phyloP scores from a whole-genome alignment of 192 early-diverging fungal genomes.

The Helicostylum pulchrum region DNA sequence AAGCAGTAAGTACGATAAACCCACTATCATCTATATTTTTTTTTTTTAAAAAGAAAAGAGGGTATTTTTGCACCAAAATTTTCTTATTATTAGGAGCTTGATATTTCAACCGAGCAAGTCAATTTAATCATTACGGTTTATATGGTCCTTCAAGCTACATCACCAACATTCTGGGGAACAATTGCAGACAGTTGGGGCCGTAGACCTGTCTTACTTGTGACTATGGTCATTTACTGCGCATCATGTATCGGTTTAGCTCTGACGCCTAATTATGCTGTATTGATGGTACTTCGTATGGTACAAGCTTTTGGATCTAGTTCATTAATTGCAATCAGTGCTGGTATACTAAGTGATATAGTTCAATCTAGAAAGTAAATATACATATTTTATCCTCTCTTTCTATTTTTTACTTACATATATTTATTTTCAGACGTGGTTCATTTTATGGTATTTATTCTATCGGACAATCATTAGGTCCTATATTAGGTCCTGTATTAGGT shows the following conservation, averaged over 20 bases:
- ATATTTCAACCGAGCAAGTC: conserved; percentile 25
- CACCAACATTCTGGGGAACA: conserved; percentile 42
- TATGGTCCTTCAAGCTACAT: conserved; percentile 37
- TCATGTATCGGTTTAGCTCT: conserved; percentile 38
- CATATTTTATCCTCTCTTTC: too few relatives aligned
- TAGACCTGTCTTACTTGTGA: conserved; percentile 36
- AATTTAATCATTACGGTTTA: conserved; percentile 38
- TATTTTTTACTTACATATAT: too few relatives aligned
- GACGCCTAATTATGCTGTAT: conserved; percentile 20
- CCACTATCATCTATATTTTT: neutral
- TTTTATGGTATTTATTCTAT: neutral
- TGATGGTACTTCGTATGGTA: conserved; percentile 38
- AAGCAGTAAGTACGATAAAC: conserved; percentile 11
- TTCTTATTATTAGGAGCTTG: conserved; percentile 20
- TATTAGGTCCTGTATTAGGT: conserved; percentile 37
- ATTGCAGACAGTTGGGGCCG: conserved; percentile 42
- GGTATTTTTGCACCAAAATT: too few relatives aligned
- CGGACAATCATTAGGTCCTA: conserved; percentile 6
- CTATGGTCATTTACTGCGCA: conserved; percentile 29
- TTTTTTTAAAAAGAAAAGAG: too few relatives aligned
- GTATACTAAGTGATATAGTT: conserved; percentile 38
- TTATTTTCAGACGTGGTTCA: neutral
- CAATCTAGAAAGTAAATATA: conserved; percentile 1
- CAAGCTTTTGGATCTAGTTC: conserved; percentile 44
- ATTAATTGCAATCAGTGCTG: conserved; percentile 39